These are phyloP conservation scores for Termitomyces sp. DNA, from an alignment of 768 basidiomycete genomes.

Conservation along the genomic window DNA sequence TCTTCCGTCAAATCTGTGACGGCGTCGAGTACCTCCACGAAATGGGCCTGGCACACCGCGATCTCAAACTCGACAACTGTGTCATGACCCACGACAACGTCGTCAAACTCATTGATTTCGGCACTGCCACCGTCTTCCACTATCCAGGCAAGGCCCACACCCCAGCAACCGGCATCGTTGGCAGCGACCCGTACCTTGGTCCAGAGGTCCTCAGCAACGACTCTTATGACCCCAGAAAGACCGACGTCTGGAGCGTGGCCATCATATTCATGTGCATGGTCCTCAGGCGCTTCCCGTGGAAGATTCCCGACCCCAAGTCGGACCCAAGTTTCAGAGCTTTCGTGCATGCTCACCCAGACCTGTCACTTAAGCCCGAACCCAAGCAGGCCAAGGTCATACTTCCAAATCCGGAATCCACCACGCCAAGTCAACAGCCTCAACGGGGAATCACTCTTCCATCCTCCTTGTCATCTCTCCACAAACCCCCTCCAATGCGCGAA, in stretches of 20 bases:
- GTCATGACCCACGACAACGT: constrained; percentile 95
- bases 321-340: constrained; percentile 91
- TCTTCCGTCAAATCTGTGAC: constrained; percentile 97
- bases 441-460: constrained; percentile 34
- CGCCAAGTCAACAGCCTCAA: constrained; percentile 15
- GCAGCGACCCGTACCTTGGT: constrained; percentile 96
- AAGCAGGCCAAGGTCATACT: constrained; percentile 20
- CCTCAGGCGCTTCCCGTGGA: constrained; percentile 97
- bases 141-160: constrained; percentile 87
- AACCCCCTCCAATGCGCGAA: constrained; percentile 22
- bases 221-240: constrained; percentile 91
- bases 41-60: constrained; percentile 95
- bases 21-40: constrained; percentile 98
- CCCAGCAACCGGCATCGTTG: constrained; percentile 87
- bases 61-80: constrained; percentile 99
- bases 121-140: constrained; percentile 98
- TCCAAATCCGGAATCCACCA: constrained; percentile 5
- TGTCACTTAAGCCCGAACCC: constrained; percentile 46
- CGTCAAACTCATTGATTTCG: constrained; percentile 99
- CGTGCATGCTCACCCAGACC: constrained; percentile 88
- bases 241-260: constrained; percentile 97
- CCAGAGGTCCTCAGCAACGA: constrained; percentile 86
- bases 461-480: constrained; percentile 17
- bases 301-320: constrained; percentile 90
- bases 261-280: constrained; percentile 99